Conservation (phyloP, 495 filamentous ascomycete species). For the Amphirosellinia nigrospora region DNA sequence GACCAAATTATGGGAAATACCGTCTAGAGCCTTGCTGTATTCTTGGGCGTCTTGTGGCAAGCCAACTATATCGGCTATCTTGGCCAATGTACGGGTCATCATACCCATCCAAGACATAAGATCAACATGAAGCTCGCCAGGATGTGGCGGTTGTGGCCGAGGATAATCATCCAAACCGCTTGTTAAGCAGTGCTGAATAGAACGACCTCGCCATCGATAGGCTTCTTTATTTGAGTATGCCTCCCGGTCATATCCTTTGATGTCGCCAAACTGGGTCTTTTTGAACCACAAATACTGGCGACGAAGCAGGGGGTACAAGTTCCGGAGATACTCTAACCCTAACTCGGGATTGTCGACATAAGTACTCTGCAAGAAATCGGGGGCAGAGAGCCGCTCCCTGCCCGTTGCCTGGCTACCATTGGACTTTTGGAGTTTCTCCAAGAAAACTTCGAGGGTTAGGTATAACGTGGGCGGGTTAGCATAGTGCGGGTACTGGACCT, state of each 20-base stretch:
- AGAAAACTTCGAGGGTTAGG: slow-evolving; percentile 80
- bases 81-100: slow-evolving; percentile 81
- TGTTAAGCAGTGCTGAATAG: slow-evolving; percentile 82
- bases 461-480: slow-evolving; percentile 98
- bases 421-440: slow-evolving; percentile 68
- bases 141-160: slow-evolving; percentile 92
- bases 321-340: slow-evolving; percentile 74
- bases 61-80: slow-evolving; percentile 74
- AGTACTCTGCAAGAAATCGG: slow-evolving; percentile 55
- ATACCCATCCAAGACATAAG: slow-evolving; percentile 96
- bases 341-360: slow-evolving; percentile 70
- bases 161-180: slow-evolving; percentile 97
- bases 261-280: slow-evolving; percentile 86
- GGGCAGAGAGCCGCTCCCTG: slow-evolving; percentile 43
- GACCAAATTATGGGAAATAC: slow-evolving; percentile 86
- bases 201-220: slow-evolving; percentile 96
- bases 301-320: slow-evolving; percentile 89
- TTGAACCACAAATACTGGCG: slow-evolving; percentile 95
- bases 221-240: slow-evolving; percentile 86
- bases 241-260: slow-evolving; percentile 87
- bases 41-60: slow-evolving; percentile 75
- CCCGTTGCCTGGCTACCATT: slow-evolving; percentile 45
- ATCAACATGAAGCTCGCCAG: slow-evolving; percentile 95
- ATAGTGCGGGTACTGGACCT: slow-evolving; percentile 95
- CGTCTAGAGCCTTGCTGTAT: slow-evolving; percentile 73